These are phyloP conservation scores for Xylariaceae sp. DNA, from an alignment of 2,329 filamentous ascomycete species.

Conservation along the genomic window DNA sequence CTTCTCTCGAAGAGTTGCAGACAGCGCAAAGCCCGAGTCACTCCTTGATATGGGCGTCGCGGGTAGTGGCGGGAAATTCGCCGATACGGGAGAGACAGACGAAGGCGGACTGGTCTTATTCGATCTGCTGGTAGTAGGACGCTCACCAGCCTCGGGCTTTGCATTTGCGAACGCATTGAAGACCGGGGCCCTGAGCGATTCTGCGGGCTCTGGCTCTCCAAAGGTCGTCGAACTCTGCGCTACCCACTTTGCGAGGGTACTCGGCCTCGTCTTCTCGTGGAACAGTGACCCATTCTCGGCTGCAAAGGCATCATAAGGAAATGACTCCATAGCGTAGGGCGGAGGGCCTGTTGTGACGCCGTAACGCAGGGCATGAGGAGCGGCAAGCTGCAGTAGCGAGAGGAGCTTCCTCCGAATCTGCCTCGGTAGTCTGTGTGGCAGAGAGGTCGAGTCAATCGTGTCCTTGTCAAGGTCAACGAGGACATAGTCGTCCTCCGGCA, in stretches of 20 bases:
- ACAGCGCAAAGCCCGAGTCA: constrained; percentile 84
- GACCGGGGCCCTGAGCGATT: constrained; percentile 53
- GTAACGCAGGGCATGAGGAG: constrained; percentile 79
- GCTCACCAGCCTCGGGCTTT: constrained; percentile 61
- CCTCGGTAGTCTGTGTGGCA: constrained; percentile 72
- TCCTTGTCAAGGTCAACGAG: constrained; percentile 90
- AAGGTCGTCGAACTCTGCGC: constrained; percentile 86
- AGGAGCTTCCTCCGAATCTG: constrained; percentile 86
- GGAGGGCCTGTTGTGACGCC: constrained; percentile 85
- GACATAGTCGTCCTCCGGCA: constrained; percentile 93
- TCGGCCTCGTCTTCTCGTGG: constrained; percentile 59
- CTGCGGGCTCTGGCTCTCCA: constrained; percentile 53
- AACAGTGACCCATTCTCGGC: constrained; percentile 80
- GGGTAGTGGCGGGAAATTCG: constrained; percentile 67
- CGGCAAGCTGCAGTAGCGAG: constrained; percentile 80
- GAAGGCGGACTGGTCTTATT: constrained; percentile 54
- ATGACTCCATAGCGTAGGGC: constrained; percentile 87
- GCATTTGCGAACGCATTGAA: constrained; percentile 89
- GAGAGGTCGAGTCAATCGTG: constrained; percentile 74
- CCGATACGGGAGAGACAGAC: constrained; percentile 69
- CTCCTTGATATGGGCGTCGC: constrained; percentile 76
- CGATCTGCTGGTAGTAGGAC: constrained; percentile 68
- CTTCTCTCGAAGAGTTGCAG: constrained; percentile 84
- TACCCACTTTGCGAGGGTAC: constrained; percentile 77
- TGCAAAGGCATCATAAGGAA: constrained; percentile 81